These are phyloP conservation scores for Hypoxylon intermedium DNA, from an alignment of 495 filamentous ascomycete genomes.

Conservation along the genomic window DNA sequence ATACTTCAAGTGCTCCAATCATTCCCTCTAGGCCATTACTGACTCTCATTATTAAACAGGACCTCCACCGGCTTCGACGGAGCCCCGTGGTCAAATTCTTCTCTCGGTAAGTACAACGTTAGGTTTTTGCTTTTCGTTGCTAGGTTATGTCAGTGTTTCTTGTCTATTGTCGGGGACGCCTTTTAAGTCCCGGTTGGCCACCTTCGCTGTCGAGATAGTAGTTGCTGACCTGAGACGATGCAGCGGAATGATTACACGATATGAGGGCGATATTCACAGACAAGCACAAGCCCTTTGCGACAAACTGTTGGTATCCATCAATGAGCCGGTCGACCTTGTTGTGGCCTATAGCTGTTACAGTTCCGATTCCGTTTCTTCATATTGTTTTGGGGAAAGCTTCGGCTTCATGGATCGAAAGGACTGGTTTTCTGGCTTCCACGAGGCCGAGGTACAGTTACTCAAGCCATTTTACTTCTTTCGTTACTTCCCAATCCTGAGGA, in stretches of 20 bases:
- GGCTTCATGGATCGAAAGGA: conserved; percentile 39
- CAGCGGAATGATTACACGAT: conserved; percentile 36
- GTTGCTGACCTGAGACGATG: not conserved
- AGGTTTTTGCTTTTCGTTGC: not conserved
- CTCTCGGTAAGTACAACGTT: conserved; percentile 28
- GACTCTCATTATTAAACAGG: conserved; percentile 51
- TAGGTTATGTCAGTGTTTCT: not conserved
- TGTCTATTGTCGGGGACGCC: not conserved
- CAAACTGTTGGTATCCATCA: conserved; percentile 10
- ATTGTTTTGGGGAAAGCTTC: conserved; percentile 42
- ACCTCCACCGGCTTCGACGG: conserved; percentile 52
- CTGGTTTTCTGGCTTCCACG: conserved; percentile 39
- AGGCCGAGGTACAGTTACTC: conserved; percentile 8
- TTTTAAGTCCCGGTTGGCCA: not conserved
- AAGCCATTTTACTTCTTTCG: conserved; percentile 16
- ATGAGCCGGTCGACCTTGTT: conserved; percentile 31
- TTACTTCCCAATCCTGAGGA: conserved; percentile 19
- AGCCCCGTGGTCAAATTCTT: conserved; percentile 55
- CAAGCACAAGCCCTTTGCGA: conserved; percentile 29
- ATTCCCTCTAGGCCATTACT: too few species aligned
- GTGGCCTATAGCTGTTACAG: conserved; percentile 43
- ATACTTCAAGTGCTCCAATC: too few species aligned
- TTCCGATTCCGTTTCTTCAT: conserved; percentile 41
- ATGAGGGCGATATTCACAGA: conserved; percentile 45
- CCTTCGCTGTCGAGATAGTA: not conserved